A percentile compares a stretch with the other conserved stretches of the same genome.
Conservation (phyloP, 176 grass and related monocot species). For the Eragrostis nindensis region DNA sequence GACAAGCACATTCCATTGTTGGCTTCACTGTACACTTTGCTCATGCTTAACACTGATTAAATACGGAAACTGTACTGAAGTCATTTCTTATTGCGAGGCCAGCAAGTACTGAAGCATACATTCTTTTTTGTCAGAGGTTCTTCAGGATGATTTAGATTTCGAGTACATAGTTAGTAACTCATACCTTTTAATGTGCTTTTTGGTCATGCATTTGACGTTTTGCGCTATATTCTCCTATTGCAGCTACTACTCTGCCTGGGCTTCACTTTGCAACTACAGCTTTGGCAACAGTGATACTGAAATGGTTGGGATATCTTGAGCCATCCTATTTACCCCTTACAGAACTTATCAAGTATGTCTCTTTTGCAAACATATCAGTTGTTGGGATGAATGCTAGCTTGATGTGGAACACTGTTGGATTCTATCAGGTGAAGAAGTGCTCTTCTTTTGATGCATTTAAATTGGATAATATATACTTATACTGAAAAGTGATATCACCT, state of each 20-base stretch:
- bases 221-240: background rate
- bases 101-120: background rate
- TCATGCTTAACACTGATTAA: background rate
- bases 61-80: background rate
- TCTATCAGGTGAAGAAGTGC: background rate
- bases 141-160: background rate
- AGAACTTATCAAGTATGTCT: background rate
- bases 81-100: background rate
- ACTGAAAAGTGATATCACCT: background rate
- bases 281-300: background rate
- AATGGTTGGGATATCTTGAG: background rate
- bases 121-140: background rate
- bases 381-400: slow-evolving; percentile 6
- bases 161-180: background rate
- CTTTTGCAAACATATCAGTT: background rate
- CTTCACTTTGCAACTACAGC: background rate
- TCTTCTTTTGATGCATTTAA: background rate
- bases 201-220: background rate
- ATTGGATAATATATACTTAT: background rate
- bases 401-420: background rate
- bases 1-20: background rate
- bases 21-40: background rate
- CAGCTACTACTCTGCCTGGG: background rate
- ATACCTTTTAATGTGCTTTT: background rate
- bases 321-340: background rate